These are phyloP conservation scores for Penicillium rolfsii DNA, from an alignment of 2,329 filamentous ascomycete genomes.

Conservation along the genomic window DNA sequence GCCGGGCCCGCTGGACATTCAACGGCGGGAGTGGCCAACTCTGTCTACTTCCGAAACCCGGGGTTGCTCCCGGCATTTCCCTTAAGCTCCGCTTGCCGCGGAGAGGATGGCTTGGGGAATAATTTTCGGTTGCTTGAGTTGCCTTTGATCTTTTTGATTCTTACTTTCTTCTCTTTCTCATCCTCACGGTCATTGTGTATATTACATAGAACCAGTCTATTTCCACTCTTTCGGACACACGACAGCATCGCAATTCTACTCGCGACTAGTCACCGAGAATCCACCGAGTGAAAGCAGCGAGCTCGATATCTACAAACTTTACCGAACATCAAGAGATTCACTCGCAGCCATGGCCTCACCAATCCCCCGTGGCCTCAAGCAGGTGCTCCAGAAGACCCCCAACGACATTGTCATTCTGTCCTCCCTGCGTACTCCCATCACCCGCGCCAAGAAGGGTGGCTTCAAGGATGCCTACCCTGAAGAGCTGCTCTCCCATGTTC, in stretches of 20 bases:
- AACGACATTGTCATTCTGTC: conserved; percentile 87
- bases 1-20: conserved; percentile 26
- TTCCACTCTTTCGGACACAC: not conserved
- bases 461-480: conserved; percentile 90
- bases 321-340: conserved; percentile 5
- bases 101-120: conserved; percentile 7
- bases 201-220: not conserved
- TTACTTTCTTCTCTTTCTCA: conserved; percentile 11
- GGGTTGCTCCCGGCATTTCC: conserved; percentile 47
- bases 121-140: conserved; percentile 12
- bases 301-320: conserved; percentile 13
- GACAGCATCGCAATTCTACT: conserved; percentile 3
- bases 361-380: conserved; percentile 68
- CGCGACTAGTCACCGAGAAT: not conserved
- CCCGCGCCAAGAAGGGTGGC: conserved; percentile 77
- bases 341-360: conserved; percentile 48
- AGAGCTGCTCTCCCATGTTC: conserved; percentile 70
- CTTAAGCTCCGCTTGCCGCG: conserved; percentile 31
- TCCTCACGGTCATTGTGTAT: conserved; percentile 5
- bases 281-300: not conserved
- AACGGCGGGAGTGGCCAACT: conserved; percentile 27
- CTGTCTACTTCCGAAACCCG: conserved; percentile 34
- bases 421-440: conserved; percentile 85
- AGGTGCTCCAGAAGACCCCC: conserved; percentile 76
- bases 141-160: not conserved